Evolutionary conservation across 2,329 filamentous ascomycete genomes (phyloP).

Genomic region (Emericellopsis cladophorae): DNA sequence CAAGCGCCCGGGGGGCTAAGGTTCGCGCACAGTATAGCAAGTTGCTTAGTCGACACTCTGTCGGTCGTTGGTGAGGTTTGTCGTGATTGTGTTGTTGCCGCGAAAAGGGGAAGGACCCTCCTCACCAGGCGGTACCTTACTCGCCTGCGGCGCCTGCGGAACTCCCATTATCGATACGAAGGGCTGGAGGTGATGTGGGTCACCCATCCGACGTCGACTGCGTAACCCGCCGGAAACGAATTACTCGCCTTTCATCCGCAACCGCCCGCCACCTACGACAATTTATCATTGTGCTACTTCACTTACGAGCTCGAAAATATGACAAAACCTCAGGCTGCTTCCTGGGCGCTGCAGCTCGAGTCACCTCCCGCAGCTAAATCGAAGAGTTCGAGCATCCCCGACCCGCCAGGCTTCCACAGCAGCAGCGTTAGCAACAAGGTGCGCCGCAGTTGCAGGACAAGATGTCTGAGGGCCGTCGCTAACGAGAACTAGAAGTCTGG

Average conservation of each 20-base stretch:
- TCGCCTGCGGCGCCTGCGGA: background rate
- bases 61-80: background rate
- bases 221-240: background rate
- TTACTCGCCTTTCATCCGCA: too few species aligned
- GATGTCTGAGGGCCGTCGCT: background rate
- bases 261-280: too few species aligned
- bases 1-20: background rate
- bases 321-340: too few species aligned
- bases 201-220: too few species aligned
- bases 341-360: constrained; percentile 76
- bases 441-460: constrained; percentile 6
- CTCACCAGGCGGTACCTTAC: too few species aligned
- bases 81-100: background rate
- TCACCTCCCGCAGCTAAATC: constrained; percentile 52
- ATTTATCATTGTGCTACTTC: too few species aligned
- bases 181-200: too few species aligned
- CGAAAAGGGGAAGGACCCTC: background rate
- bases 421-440: constrained; percentile 42
- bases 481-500: constrained; percentile 2
- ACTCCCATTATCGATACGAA: constrained; percentile 3
- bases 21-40: too few species aligned
- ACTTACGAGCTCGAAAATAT: too few species aligned
- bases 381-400: constrained; percentile 57
- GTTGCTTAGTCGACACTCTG: background rate
- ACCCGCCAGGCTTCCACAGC: constrained; percentile 73